Base-by-base conservation (phyloP, 2,329 filamentous ascomycete species). In the Phialocephala sp. region DNA sequence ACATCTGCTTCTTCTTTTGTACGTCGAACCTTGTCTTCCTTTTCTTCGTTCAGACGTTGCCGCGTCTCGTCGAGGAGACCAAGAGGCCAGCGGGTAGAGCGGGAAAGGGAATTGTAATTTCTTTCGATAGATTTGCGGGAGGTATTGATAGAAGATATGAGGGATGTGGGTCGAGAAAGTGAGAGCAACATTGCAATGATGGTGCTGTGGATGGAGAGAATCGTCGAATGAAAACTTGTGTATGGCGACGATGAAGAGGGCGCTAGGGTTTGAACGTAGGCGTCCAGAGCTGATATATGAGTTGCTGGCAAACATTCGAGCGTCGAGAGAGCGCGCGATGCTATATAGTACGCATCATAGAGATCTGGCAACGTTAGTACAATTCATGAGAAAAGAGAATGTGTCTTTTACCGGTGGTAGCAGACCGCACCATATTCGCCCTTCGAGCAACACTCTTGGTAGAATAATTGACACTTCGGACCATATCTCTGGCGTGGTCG, bases 41-140 rank as follows among this genome's bases (percentile, higher is more conserved):
- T 91, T 65, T 98, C 95, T 69, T 93, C 90, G 72, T 93, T 90
- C 11, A 93, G 84, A 36, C 92, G 88, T 75, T 91, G 89, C 22
- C 94, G 85, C 0, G 94, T 93, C 71, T 98, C 95, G 76, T 98
- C 95, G 14, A 98, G 82, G 66, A 97, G 79, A 45, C 89, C 86
- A 0, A 94, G 84, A 9, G 92, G 92, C 92, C 92, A 96, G 66
- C 91, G 86, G 61, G 91, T 89, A 0, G 88, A 89, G 54, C 91
- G 88, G 20, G 86, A 87, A 14, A 97, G 83, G 0, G 91, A 91
- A 69, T 87, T 90, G 70, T 90, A 88, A 72, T 90, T 91, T 24
- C 93, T 89, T 71, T 97, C 90, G 20, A 96, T 89, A 35, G 89
- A 86, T 72, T 92, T 90, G 64, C 90, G 90, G 4, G 91, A 86